These are phyloP conservation scores for Metschnikowia baotianmanensis DNA, from an alignment of 805 yeast genomes.

Conservation along the genomic window DNA sequence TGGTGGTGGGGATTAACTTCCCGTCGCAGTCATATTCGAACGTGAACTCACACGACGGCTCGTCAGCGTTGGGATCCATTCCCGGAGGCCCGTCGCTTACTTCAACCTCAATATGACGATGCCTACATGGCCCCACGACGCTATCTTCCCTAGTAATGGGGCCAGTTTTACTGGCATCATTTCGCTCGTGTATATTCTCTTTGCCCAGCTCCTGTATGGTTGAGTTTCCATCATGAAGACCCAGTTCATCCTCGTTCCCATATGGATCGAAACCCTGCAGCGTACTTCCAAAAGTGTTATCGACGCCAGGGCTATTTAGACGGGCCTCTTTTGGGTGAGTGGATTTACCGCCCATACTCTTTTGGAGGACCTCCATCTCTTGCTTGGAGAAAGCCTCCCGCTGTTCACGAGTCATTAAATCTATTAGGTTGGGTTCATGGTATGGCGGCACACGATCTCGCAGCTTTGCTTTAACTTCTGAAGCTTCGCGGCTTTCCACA, in stretches of 20 bases:
- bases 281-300: too few species aligned
- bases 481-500: not conserved
- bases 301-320: too few species aligned
- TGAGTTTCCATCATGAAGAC: constrained; percentile 35
- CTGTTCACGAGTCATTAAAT: not conserved
- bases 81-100: constrained; percentile 35
- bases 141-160: constrained; percentile 28
- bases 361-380: constrained; percentile 11
- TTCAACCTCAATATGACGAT: constrained; percentile 43
- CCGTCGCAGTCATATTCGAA: constrained; percentile 44
- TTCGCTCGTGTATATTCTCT: constrained; percentile 13
- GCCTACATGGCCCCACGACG: constrained; percentile 34
- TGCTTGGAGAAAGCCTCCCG: constrained; percentile 8
- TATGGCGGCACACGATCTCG: not conserved
- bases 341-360: constrained; percentile 12
- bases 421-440: not conserved
- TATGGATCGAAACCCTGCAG: constrained; percentile 23
- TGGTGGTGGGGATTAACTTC: constrained; percentile 37
- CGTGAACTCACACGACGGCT: constrained; percentile 45
- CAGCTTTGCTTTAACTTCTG: not conserved
- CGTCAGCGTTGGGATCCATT: constrained; percentile 27
- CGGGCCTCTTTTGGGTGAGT: constrained; percentile 7
- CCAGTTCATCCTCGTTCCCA: constrained; percentile 40
- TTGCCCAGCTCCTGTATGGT: constrained; percentile 17
- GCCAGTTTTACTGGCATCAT: not conserved